A percentile compares a stretch with the other conserved stretches of the same genome.
Evolutionary conservation across 306 rosid genomes (phyloP).

Genomic region (Geum urbanum): DNA sequence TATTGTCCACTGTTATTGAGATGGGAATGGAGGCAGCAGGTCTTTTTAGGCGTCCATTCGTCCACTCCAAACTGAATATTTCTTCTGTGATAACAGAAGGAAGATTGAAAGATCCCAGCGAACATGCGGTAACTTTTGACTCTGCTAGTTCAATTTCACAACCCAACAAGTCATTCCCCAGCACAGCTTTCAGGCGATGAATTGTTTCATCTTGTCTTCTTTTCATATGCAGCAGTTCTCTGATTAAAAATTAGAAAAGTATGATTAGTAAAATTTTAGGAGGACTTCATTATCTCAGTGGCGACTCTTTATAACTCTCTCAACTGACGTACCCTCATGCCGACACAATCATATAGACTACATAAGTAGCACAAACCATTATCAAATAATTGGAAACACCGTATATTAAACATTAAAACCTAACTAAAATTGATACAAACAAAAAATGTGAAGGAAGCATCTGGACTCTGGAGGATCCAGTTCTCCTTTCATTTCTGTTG

Average conservation of each 20-base stretch:
- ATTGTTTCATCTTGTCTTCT: conserved; percentile 44
- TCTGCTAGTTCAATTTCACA: conserved; percentile 51
- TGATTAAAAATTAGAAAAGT: conserved; percentile 22
- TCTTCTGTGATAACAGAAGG: conserved; percentile 46
- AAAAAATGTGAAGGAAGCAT: background rate
- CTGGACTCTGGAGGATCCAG: background rate
- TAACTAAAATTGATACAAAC: background rate
- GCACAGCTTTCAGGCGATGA: conserved; percentile 28
- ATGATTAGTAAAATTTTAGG: background rate
- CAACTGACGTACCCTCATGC: background rate
- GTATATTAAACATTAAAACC: background rate
- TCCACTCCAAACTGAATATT: conserved; percentile 42
- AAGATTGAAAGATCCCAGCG: conserved; percentile 38
- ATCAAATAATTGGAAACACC: background rate
- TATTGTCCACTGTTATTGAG: conserved; percentile 41
- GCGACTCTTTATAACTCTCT: too few species aligned
- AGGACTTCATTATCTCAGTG: background rate
- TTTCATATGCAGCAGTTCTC: conserved; percentile 45
- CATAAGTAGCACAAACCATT: background rate
- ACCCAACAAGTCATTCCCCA: conserved; percentile 33
- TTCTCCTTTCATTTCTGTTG: too few species aligned
- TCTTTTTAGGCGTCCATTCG: conserved; percentile 25
- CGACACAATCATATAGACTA: background rate
- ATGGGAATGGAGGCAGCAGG: conserved; percentile 29
- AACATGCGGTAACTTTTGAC: conserved; percentile 39